Evolutionary conservation across 1,284 basidiomycete genomes (phyloP), one percentile per base, ranked within the genome.

Genomic region (Irpex sp.): DNA sequence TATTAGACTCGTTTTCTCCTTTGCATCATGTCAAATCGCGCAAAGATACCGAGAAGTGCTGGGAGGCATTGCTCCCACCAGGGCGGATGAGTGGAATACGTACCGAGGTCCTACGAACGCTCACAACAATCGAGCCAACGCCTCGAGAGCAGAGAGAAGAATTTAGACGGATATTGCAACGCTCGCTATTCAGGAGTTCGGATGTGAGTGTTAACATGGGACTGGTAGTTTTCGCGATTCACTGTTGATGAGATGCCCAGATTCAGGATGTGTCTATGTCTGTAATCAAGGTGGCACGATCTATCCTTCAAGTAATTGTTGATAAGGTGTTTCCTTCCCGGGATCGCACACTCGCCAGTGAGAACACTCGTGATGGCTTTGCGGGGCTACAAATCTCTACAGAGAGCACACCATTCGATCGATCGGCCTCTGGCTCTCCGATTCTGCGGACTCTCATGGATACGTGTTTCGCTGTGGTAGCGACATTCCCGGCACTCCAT

Each of bases 1-100:
- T 95, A 13, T 72, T 92, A 61, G 78, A 81, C 39, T 88, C 84
- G 0, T 76, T 96, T 13, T 83, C 89, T 53, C 87, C 89, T 7
- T 72, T 94, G 17, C 77, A 86, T 3, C 69, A 75, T 5, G 70
- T 69, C 26, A 70, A 66, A 8, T 71, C 71, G 37, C 64, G 61
- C 1, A 58, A 65, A 4, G 69, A 73, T 37, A 71, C 71, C 13
- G 67, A 75, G 13, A 68, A 76, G 5, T 72, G 70, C 17, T 88
- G 84, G 81, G 77, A 81, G 11, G 81, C 86, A 2, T 75, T 95
- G 66, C 74, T 91, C 11, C 75, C 78, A 33, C 87, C 93, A n/a
- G 84, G 83, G 46, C 59, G 73, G 8, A 79, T 82, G 2, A 88
- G 89, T 7, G 94, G 92, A 1, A 88, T 95, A 61, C 82, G 86